A percentile compares a stretch with the other conserved stretches of the same genome.
Evolutionary conservation across 1,284 basidiomycete genomes (phyloP).

Genomic region (Microbotryum silenes-acaulis): DNA sequence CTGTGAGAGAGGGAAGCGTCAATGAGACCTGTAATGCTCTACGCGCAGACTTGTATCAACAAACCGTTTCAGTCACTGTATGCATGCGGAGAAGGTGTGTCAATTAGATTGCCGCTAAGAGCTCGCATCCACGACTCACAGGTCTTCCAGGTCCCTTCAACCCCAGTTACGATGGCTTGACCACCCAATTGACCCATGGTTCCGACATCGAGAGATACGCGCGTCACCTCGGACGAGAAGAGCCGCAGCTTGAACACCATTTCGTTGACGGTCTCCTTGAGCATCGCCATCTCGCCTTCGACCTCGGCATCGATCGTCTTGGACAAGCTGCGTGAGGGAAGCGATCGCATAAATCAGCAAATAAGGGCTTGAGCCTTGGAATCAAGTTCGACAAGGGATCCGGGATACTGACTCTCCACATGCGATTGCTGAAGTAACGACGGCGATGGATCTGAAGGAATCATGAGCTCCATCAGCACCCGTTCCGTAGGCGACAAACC

Average conservation of each 20-base stretch:
- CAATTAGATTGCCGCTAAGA: background rate
- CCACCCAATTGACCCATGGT: slow-evolving; percentile 88
- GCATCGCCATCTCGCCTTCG: slow-evolving; percentile 29
- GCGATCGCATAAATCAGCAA: background rate
- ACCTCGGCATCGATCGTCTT: slow-evolving; percentile 31
- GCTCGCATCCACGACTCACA: slow-evolving; percentile 53
- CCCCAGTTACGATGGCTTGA: slow-evolving; percentile 83
- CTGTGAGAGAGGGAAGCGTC: slow-evolving; percentile 41
- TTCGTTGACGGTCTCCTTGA: slow-evolving; percentile 33
- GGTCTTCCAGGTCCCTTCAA: slow-evolving; percentile 90
- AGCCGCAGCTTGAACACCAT: slow-evolving; percentile 46
- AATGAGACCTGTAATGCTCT: background rate
- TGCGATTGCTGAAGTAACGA: slow-evolving; percentile 31
- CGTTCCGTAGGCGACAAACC: too few species aligned
- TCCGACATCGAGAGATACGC: slow-evolving; percentile 71
- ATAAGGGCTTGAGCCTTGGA: background rate
- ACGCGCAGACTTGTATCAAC: background rate
- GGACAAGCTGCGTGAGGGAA: slow-evolving; percentile 8
- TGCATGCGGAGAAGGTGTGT: too few species aligned
- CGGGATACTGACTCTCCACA: slow-evolving; percentile 25
- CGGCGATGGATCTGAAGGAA: slow-evolving; percentile 24
- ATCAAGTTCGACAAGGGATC: background rate
- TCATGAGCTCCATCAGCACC: too few species aligned
- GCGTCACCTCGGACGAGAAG: slow-evolving; percentile 28
- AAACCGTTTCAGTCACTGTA: slow-evolving; percentile 27